Evolutionary conservation across 2,329 filamentous ascomycete species (phyloP).

Genomic region (Verticillium longisporum): DNA sequence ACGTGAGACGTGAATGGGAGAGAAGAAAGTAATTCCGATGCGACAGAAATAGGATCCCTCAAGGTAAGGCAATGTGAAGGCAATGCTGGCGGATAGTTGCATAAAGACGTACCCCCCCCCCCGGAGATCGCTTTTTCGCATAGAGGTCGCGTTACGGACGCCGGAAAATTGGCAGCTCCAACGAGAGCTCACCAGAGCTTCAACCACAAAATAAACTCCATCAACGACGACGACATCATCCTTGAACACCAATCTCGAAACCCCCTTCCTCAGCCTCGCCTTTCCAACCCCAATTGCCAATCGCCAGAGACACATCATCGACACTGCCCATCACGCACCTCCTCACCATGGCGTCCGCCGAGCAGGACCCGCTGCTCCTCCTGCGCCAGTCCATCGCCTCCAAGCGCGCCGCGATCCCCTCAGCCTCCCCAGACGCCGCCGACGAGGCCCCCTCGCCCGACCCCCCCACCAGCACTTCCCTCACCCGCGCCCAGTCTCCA

Average conservation of each 20-base stretch:
- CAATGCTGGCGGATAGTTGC: background rate
- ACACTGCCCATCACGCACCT: background rate
- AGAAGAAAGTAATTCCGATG: too few relatives aligned
- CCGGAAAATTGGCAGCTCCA: background rate
- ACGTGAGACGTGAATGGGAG: too few relatives aligned
- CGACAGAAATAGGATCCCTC: background rate
- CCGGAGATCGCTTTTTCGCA: background rate
- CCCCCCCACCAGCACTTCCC: constrained; percentile 77
- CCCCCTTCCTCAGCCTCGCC: background rate
- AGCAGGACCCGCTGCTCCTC: constrained; percentile 73
- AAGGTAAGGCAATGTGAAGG: background rate
- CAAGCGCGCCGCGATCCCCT: constrained; percentile 63
- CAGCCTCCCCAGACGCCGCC: constrained; percentile 59
- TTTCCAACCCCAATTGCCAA: background rate
- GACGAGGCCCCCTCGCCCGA: constrained; percentile 60
- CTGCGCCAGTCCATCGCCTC: constrained; percentile 77
- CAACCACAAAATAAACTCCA: background rate
- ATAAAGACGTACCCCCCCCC: background rate
- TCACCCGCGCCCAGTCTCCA: constrained; percentile 49
- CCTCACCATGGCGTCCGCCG: constrained; percentile 48
- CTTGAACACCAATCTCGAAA: background rate
- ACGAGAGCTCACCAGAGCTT: background rate
- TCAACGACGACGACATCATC: background rate
- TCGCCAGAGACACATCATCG: background rate
- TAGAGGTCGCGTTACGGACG: background rate